phyloP scores from a whole-genome alignment of 768 basidiomycete genomes.

The Kwoniella mangroviensis region DNA sequence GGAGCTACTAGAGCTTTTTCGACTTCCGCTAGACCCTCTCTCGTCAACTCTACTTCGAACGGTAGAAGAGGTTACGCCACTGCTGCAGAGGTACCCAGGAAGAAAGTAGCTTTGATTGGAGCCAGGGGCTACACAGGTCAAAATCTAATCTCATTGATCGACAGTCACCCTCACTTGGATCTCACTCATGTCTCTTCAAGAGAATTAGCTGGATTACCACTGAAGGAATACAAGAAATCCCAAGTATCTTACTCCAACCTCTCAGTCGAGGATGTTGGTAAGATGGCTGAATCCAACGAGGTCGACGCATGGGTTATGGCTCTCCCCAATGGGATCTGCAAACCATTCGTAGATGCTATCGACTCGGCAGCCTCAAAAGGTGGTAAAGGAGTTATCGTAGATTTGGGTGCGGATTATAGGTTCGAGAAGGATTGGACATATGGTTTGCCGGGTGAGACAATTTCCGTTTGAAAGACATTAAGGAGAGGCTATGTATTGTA shows the following conservation, averaged over 20 bases:
- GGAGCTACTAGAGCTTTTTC: conserved; percentile 64
- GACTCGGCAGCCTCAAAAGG: conserved; percentile 72
- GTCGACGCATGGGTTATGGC: conserved; percentile 99
- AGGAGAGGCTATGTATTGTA: not conserved
- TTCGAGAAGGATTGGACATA: conserved; percentile 97
- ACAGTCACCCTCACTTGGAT: conserved; percentile 82
- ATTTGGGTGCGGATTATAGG: conserved; percentile 91
- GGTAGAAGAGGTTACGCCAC: conserved; percentile 78
- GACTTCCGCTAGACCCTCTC: conserved; percentile 54
- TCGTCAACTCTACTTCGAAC: conserved; percentile 57
- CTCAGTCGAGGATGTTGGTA: conserved; percentile 74
- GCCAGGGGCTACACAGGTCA: conserved; percentile 96
- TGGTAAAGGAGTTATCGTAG: conserved; percentile 78
- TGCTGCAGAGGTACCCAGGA: conserved; percentile 67
- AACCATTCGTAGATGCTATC: conserved; percentile 94
- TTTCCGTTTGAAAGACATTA: not conserved
- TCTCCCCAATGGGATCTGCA: conserved; percentile 94
- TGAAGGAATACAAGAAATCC: conserved; percentile 80
- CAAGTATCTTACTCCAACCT: conserved; percentile 79
- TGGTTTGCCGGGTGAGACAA: conserved; percentile 94
- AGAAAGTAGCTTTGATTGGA: conserved; percentile 91
- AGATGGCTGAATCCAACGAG: conserved; percentile 83
- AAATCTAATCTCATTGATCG: conserved; percentile 82
- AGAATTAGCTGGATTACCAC: conserved; percentile 79
- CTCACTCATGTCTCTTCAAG: conserved; percentile 97